A percentile compares a stretch with the other conserved stretches of the same genome.
phyloP scores from a whole-genome alignment of 352 stramenopile species.

The Phytophthora cajani region DNA sequence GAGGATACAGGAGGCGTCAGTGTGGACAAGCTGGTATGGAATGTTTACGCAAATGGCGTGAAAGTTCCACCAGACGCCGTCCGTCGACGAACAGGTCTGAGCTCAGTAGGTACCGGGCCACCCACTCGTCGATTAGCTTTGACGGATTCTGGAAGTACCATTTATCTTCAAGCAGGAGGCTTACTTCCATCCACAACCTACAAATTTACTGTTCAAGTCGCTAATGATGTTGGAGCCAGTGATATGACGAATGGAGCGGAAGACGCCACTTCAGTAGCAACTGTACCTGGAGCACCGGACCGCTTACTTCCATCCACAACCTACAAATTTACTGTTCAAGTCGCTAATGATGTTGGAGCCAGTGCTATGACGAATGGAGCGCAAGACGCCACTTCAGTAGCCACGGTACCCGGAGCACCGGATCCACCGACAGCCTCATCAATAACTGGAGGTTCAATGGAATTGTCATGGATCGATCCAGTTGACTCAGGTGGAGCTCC shows the following conservation, averaged over 20 bases:
- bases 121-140: conserved; percentile 2
- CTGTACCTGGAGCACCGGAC: conserved; percentile 33
- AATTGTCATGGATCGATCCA: conserved; percentile 49
- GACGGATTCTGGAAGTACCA: conserved; percentile 1
- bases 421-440: conserved; percentile 23
- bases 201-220: conserved; percentile 46
- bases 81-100: not conserved
- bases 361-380: conserved; percentile 29
- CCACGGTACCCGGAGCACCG: conserved; percentile 33
- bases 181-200: conserved; percentile 53
- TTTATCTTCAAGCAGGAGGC: conserved; percentile 52
- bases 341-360: conserved; percentile 38
- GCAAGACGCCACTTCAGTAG: conserved; percentile 20
- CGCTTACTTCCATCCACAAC: conserved; percentile 45
- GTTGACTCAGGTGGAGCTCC: conserved; percentile 59
- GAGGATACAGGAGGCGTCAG: conserved; percentile 51
- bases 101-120: not conserved
- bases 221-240: conserved; percentile 44
- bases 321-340: conserved; percentile 55
- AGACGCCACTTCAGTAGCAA: conserved; percentile 27
- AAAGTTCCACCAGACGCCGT: conserved; percentile 31
- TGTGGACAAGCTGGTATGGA: conserved; percentile 36
- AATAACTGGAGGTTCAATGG: conserved; percentile 53
- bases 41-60: conserved; percentile 53
- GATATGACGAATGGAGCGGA: conserved; percentile 11